A percentile compares a stretch with the other conserved stretches of the same genome.
phyloP scores from a whole-genome alignment of 139 green algal genomes.

The Chlamydomonas schloesseri region DNA sequence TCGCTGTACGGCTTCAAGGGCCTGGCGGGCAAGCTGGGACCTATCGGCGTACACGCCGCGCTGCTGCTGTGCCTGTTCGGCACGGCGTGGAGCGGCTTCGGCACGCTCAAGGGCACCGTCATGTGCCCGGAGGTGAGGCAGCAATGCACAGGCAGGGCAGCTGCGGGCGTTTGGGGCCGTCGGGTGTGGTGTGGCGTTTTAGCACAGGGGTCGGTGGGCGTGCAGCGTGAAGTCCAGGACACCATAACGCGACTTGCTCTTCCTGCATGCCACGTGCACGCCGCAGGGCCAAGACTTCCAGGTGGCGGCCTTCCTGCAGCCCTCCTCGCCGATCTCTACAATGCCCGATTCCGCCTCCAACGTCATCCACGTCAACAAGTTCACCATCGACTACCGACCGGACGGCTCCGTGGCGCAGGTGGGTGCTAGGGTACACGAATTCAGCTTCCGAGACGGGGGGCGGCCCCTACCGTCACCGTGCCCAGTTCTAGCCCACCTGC shows the following conservation, averaged over 20 bases:
- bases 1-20: constrained; percentile 98
- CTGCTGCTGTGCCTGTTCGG: constrained; percentile 92
- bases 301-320: constrained; percentile 50
- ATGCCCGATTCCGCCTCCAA: constrained; percentile 55
- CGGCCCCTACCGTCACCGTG: too few species aligned
- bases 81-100: constrained; percentile 78
- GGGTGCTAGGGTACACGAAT: too few species aligned
- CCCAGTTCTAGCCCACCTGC: too few species aligned
- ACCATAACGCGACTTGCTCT: too few species aligned
- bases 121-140: constrained; percentile 75
- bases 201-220: too few species aligned
- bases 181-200: too few species aligned
- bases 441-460: too few species aligned
- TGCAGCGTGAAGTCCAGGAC: too few species aligned
- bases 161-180: too few species aligned
- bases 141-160: too few species aligned
- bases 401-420: constrained; percentile 75
- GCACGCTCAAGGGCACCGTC: constrained; percentile 81
- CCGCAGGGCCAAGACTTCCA: constrained; percentile 67
- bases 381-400: constrained; percentile 93
- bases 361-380: constrained; percentile 89
- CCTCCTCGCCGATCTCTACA: constrained; percentile 43
- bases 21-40: constrained; percentile 90
- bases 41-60: constrained; percentile 95
- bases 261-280: too few species aligned